Evolutionary conservation across 352 stramenopile genomes (phyloP).

Genomic region (Pythium dissimile): DNA sequence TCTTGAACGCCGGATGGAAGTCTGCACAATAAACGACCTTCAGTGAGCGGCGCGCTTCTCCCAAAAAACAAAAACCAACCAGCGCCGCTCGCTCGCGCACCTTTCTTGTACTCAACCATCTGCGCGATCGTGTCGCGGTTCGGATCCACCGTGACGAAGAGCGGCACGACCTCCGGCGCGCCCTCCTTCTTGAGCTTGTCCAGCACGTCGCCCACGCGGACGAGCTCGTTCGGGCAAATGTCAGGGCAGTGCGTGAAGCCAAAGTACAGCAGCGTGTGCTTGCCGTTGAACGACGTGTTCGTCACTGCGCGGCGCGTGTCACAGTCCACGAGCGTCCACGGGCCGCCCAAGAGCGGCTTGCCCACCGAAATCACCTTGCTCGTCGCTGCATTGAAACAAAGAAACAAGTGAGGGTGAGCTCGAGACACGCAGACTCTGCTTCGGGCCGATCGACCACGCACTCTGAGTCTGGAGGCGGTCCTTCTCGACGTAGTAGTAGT

Average conservation of each 20-base stretch:
- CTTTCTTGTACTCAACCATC: conserved; percentile 95
- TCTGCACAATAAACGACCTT: conserved; percentile 29
- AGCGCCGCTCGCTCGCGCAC: conserved; percentile 19
- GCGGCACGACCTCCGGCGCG: conserved; percentile 66
- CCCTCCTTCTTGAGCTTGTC: conserved; percentile 84
- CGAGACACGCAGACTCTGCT: too few species aligned
- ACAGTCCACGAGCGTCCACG: conserved; percentile 92
- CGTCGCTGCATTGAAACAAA: conserved; percentile 43
- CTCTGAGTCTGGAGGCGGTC: conserved; percentile 82
- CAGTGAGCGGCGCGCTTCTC: too few species aligned
- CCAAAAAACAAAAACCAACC: too few species aligned
- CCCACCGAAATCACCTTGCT: conserved; percentile 88
- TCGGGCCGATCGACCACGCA: too few species aligned
- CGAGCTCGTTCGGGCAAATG: conserved; percentile 99
- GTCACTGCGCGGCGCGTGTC: conserved; percentile 83
- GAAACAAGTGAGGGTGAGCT: too few species aligned
- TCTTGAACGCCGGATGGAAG: conserved; percentile 85
- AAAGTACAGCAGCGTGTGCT: conserved; percentile 99
- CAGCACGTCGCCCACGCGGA: conserved; percentile 96
- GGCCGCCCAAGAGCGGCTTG: conserved; percentile 90
- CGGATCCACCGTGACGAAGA: conserved; percentile 99
- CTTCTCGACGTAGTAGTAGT: conserved; percentile 91
- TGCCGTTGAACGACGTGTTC: conserved; percentile 89
- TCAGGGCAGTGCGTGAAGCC: conserved; percentile 99
- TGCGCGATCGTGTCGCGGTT: conserved; percentile 96